These are phyloP conservation scores for Tulasnella sp. DNA, from an alignment of 768 basidiomycete genomes.

Conservation along the genomic window DNA sequence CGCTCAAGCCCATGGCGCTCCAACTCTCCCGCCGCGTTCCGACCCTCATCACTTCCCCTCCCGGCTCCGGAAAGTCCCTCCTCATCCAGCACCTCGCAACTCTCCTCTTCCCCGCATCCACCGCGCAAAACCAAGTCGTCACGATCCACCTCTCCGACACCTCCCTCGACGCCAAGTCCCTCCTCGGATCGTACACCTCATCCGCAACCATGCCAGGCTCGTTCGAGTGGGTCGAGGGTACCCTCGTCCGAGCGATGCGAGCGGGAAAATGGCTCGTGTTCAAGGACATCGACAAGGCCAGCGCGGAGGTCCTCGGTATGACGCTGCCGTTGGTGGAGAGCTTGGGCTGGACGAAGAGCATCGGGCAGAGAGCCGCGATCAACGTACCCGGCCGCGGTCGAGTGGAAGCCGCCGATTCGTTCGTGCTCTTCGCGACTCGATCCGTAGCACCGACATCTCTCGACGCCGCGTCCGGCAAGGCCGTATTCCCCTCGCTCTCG, in stretches of 20 bases:
- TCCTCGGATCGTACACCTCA: slow-evolving; percentile 90
- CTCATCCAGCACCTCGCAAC: slow-evolving; percentile 72
- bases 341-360: slow-evolving; percentile 61
- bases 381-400: slow-evolving; percentile 69
- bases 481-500: slow-evolving; percentile 50
- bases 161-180: slow-evolving; percentile 49
- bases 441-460: slow-evolving; percentile 43
- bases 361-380: slow-evolving; percentile 65
- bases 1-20: slow-evolving; percentile 60
- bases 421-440: slow-evolving; percentile 85
- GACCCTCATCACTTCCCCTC: slow-evolving; percentile 74
- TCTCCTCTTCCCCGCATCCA: slow-evolving; percentile 52
- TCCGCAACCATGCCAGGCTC: slow-evolving; percentile 76
- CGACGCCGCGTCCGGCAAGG: slow-evolving; percentile 32
- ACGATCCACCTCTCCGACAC: slow-evolving; percentile 91
- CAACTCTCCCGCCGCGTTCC: slow-evolving; percentile 67
- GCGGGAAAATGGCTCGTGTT: slow-evolving; percentile 90
- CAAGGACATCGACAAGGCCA: slow-evolving; percentile 88
- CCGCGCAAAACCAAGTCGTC: slow-evolving; percentile 49
- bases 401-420: slow-evolving; percentile 68
- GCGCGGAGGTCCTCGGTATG: slow-evolving; percentile 84
- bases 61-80: slow-evolving; percentile 85
- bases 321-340: slow-evolving; percentile 76
- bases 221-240: slow-evolving; percentile 96
- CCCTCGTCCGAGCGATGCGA: slow-evolving; percentile 75